Conservation (phyloP, 441 rosid species). For the Arabidopsis lyrata region DNA sequence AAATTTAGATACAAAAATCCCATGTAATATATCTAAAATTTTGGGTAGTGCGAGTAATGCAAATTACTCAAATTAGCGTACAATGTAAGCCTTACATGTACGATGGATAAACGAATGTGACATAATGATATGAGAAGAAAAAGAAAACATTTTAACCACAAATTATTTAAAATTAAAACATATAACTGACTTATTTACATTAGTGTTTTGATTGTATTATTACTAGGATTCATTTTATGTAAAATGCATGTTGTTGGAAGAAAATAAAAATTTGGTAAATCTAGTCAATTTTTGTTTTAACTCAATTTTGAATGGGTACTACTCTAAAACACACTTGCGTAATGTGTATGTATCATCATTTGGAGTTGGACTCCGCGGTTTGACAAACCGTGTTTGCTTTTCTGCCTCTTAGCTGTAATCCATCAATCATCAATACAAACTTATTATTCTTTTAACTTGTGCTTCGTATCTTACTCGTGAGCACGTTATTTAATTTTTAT, state of each 20-base stretch:
- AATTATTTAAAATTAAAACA: too few species aligned
- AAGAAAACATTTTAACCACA: too few species aligned
- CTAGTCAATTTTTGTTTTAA: conserved; percentile 4
- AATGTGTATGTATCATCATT: background rate
- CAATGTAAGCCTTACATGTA: background rate
- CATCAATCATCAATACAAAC: background rate
- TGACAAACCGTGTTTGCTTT: conserved; percentile 35
- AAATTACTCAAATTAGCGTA: background rate
- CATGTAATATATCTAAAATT: background rate
- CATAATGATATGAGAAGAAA: background rate
- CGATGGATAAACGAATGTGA: background rate
- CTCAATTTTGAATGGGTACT: conserved; percentile 4
- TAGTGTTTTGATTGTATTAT: too few species aligned
- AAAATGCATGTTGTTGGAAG: background rate
- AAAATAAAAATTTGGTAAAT: background rate
- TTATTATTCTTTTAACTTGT: conserved; percentile 3
- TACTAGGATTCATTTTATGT: too few species aligned
- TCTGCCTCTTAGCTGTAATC: conserved; percentile 35
- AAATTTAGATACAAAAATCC: background rate
- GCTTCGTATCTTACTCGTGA: conserved; percentile 29
- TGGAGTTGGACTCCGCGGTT: background rate
- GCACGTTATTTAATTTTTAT: conserved; percentile 37
- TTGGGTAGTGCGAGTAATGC: background rate
- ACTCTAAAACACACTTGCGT: too few species aligned
- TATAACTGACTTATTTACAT: too few species aligned